A percentile compares a stretch with the other conserved stretches of the same genome.
Evolutionary conservation across 1,284 basidiomycete species (phyloP).

Genomic region (Prillingera fragicola): DNA sequence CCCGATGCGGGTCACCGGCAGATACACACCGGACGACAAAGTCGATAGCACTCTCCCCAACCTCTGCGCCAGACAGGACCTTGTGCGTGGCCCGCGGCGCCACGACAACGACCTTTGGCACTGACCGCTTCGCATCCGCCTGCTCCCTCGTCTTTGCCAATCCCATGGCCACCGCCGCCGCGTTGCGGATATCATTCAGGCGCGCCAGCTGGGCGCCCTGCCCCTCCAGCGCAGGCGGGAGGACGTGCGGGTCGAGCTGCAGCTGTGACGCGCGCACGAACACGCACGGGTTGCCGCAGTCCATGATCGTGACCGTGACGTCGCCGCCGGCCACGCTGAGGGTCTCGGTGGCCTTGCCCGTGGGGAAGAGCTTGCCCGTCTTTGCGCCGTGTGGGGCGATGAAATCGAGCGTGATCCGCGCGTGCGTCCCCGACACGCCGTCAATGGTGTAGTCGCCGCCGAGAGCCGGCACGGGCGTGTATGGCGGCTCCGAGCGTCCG

Average conservation of each 20-base stretch:
- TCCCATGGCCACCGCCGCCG: conserved; percentile 60
- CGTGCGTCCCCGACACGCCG: conserved; percentile 62
- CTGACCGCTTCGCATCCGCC: conserved; percentile 31
- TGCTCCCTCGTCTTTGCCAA: conserved; percentile 58
- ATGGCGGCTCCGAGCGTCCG: conserved; percentile 60
- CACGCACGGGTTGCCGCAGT: conserved; percentile 68
- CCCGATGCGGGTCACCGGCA: conserved; percentile 66
- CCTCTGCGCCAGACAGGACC: conserved; percentile 17
- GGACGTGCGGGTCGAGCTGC: conserved; percentile 32
- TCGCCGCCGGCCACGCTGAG: conserved; percentile 44
- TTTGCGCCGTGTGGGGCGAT: conserved; percentile 61
- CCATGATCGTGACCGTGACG: conserved; percentile 56
- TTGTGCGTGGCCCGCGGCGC: conserved; percentile 39
- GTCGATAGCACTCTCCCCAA: conserved; percentile 48
- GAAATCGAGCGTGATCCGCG: conserved; percentile 62
- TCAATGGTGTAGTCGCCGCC: conserved; percentile 53
- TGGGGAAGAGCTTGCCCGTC: conserved; percentile 64
- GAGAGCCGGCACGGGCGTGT: no score
- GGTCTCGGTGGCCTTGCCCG: conserved; percentile 53
- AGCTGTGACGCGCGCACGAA: conserved; percentile 55
- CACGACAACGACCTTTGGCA: conserved; percentile 66
- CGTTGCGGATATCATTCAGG: conserved; percentile 50
- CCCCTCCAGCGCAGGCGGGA: conserved; percentile 52
- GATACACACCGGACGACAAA: conserved; percentile 61
- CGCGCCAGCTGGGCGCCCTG: neutral